Percentiles rank a stretch among this genome's conserved stretches.
phyloP scores from a whole-genome alignment of 495 filamentous ascomycete species.

The Chaetomium fimeti region DNA sequence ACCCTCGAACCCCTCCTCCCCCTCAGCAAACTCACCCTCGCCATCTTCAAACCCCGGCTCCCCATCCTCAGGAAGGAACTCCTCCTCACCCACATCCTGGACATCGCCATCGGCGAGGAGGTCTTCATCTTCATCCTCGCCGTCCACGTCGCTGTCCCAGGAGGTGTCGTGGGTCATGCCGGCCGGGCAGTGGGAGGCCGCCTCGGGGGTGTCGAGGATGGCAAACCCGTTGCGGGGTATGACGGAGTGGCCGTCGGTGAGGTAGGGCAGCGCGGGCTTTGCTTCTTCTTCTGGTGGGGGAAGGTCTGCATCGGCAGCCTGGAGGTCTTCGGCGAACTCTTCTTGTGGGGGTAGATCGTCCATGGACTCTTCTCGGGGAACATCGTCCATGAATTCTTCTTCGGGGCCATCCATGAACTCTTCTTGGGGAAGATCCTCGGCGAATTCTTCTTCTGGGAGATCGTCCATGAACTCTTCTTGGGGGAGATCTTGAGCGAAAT shows the following conservation, averaged over 20 bases:
- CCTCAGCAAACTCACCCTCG: neutral
- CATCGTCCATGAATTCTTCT: no score
- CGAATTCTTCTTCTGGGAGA: neutral
- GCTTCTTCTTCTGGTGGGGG: no score
- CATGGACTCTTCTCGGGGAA: no score
- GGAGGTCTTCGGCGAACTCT: no score
- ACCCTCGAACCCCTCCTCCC: neutral
- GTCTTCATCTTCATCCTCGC: neutral
- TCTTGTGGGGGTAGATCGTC: no score
- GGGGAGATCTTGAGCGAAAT: neutral
- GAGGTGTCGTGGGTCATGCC: conserved; percentile 20
- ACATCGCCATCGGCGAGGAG: neutral
- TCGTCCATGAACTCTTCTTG: neutral
- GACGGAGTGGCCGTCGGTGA: conserved; percentile 5
- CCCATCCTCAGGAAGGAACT: neutral
- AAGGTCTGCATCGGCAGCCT: no score
- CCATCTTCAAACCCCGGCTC: conserved; percentile 3
- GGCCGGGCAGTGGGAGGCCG: conserved; percentile 15
- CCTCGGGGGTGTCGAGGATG: conserved; percentile 21
- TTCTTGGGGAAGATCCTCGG: neutral
- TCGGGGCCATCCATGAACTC: neutral
- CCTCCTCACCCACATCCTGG: neutral
- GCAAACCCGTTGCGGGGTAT: conserved; percentile 20
- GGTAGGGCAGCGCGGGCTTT: neutral
- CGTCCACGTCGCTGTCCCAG: conserved; percentile 5